phyloP scores from a whole-genome alignment of 2,329 filamentous ascomycete genomes.

The Pochonia chlamydosporia region DNA sequence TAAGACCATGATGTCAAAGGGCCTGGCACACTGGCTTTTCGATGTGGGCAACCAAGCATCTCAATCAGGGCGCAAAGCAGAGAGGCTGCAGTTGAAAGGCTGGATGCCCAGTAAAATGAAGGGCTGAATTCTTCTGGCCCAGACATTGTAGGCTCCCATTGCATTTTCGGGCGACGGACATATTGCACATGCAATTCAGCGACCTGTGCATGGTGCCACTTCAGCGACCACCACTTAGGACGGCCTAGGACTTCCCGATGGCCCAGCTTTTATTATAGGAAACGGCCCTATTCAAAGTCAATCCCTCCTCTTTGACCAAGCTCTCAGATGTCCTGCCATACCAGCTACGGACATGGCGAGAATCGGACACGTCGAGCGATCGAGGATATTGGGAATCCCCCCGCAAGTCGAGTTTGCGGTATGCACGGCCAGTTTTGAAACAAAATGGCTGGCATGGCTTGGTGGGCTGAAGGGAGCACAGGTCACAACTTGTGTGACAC shows the following conservation, averaged over 20 bases:
- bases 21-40: conserved; percentile 38
- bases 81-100: conserved; percentile 15
- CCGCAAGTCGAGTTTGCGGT: too few relatives aligned
- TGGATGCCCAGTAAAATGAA: conserved; percentile 19
- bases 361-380: not conserved
- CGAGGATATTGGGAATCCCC: not conserved
- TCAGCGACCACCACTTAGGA: not conserved
- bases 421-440: too few relatives aligned
- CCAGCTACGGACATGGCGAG: not conserved
- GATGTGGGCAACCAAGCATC: conserved; percentile 11
- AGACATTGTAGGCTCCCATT: too few relatives aligned
- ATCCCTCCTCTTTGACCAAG: too few relatives aligned
- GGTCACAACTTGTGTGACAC: too few relatives aligned
- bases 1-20: conserved; percentile 27
- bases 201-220: not conserved
- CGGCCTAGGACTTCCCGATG: not conserved
- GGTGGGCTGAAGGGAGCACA: too few relatives aligned
- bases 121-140: too few relatives aligned
- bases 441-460: too few relatives aligned
- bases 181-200: too few relatives aligned
- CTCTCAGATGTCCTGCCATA: not conserved
- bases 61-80: conserved; percentile 8
- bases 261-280: not conserved
- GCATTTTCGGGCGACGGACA: too few relatives aligned
- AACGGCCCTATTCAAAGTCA: too few relatives aligned